Conservation (phyloP, 768 basidiomycete genomes). For the Leccinum broughii region DNA sequence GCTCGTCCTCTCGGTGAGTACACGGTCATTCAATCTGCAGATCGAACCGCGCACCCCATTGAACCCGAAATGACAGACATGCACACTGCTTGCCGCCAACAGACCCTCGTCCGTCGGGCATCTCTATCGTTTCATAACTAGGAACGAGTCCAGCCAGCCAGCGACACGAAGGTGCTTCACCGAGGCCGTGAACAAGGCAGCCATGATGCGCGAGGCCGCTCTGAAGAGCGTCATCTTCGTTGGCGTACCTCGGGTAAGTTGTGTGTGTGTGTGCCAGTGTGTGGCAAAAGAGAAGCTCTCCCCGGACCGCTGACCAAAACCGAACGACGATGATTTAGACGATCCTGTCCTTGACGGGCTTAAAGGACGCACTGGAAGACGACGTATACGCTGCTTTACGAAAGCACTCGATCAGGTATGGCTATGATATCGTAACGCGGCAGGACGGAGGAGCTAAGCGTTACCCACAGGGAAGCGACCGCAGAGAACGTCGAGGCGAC, state of each 20-base stretch:
- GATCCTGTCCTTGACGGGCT: slow-evolving; percentile 77
- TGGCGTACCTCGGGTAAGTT: slow-evolving; percentile 77
- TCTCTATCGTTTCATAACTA: slow-evolving; percentile 76
- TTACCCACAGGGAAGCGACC: slow-evolving; percentile 51
- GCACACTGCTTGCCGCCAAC: slow-evolving; percentile 80
- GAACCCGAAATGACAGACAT: slow-evolving; percentile 57
- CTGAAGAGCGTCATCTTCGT: slow-evolving; percentile 89
- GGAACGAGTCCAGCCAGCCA: slow-evolving; percentile 41
- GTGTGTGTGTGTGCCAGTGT: background rate
- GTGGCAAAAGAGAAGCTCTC: slow-evolving; percentile 1
- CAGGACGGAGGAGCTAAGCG: slow-evolving; percentile 23
- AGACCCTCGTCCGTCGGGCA: slow-evolving; percentile 76
- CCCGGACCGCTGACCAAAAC: slow-evolving; percentile 8
- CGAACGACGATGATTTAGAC: slow-evolving; percentile 46
- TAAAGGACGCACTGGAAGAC: slow-evolving; percentile 76
- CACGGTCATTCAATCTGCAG: slow-evolving; percentile 9
- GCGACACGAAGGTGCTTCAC: slow-evolving; percentile 45
- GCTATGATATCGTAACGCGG: background rate
- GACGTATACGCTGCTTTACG: slow-evolving; percentile 76
- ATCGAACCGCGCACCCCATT: slow-evolving; percentile 23
- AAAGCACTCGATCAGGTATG: slow-evolving; percentile 63
- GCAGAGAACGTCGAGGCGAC: slow-evolving; percentile 69
- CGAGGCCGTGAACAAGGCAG: slow-evolving; percentile 69
- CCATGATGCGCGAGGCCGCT: slow-evolving; percentile 86
- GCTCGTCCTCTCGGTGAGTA: slow-evolving; percentile 73